Evolutionary conservation across 768 basidiomycete genomes (phyloP).

Genomic region (Neoboletus subvelutipes): DNA sequence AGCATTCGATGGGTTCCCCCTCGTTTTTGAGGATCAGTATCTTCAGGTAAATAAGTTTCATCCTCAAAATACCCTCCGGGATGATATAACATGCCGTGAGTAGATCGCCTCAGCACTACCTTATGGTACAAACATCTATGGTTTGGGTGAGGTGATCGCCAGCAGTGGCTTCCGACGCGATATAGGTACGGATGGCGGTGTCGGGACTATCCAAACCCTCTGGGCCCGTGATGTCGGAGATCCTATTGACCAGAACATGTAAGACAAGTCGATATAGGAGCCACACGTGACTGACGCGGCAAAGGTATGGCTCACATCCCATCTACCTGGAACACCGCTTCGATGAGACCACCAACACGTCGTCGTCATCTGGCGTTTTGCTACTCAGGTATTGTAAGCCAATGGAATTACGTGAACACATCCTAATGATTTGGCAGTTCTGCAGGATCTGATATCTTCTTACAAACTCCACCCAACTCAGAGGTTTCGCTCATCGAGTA

Average conservation of each 20-base stretch:
- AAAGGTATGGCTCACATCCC: slow-evolving; percentile 70
- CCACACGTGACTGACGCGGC: background rate
- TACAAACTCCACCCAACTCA: slow-evolving; percentile 56
- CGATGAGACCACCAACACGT: slow-evolving; percentile 46
- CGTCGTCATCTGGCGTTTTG: slow-evolving; percentile 75
- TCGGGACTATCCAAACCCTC: slow-evolving; percentile 62
- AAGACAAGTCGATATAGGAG: slow-evolving; percentile 22
- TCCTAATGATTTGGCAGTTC: slow-evolving; percentile 40
- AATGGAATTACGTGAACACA: background rate
- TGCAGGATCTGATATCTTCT: slow-evolving; percentile 68
- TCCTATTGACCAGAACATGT: slow-evolving; percentile 68
- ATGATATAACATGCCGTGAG: background rate
- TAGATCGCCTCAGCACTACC: slow-evolving; percentile 69
- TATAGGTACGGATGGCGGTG: slow-evolving; percentile 47
- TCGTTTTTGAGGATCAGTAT: slow-evolving; percentile 81
- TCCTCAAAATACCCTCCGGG: background rate
- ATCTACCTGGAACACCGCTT: slow-evolving; percentile 75
- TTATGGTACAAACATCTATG: slow-evolving; percentile 68
- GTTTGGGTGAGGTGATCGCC: slow-evolving; percentile 70
- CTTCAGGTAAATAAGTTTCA: slow-evolving; percentile 48
- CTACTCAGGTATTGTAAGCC: slow-evolving; percentile 50
- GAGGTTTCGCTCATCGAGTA: slow-evolving; percentile 68
- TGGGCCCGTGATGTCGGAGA: slow-evolving; percentile 66
- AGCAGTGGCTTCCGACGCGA: slow-evolving; percentile 68
- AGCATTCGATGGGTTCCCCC: slow-evolving; percentile 59